Percentiles rank a stretch among this genome's conserved stretches.
Evolutionary conservation across 2,329 filamentous ascomycete species (phyloP).

Genomic region (Colletotrichum orbiculare): DNA sequence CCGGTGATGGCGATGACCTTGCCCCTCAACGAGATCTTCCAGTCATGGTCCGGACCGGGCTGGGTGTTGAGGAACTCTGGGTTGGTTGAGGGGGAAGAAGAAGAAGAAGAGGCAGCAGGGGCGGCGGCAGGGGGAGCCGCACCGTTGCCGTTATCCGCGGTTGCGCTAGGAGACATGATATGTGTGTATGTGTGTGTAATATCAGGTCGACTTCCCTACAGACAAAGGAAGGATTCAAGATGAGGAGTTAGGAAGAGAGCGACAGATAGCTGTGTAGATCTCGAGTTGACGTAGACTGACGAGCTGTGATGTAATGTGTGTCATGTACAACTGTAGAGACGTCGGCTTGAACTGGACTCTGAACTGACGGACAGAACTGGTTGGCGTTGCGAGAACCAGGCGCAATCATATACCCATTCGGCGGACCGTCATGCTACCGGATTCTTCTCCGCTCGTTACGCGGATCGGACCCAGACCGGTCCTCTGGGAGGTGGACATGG

Average conservation of each 20-base stretch:
- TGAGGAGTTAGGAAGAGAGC: too few relatives aligned
- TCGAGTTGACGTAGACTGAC: neutral
- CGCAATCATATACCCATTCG: constrained; percentile 12
- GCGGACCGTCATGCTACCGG: neutral
- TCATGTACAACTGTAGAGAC: too few relatives aligned
- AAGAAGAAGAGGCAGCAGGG: neutral
- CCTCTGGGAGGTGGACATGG: neutral
- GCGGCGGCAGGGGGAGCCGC: too few relatives aligned
- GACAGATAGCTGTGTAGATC: neutral
- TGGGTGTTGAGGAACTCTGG: constrained; percentile 44
- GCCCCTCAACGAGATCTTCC: constrained; percentile 47
- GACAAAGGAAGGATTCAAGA: too few relatives aligned
- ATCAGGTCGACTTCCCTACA: neutral
- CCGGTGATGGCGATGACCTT: constrained; percentile 55
- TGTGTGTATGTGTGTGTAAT: neutral
- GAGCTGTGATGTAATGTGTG: neutral
- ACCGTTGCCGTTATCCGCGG: constrained; percentile 14
- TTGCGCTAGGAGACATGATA: constrained; percentile 29
- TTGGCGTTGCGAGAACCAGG: neutral
- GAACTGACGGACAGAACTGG: neutral
- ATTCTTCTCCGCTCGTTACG: neutral
- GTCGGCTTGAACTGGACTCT: neutral
- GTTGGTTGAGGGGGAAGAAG: neutral
- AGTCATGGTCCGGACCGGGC: constrained; percentile 48
- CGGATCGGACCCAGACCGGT: neutral